phyloP scores from a whole-genome alignment of 805 yeast genomes.

The Yamadazyma kitorensis region DNA sequence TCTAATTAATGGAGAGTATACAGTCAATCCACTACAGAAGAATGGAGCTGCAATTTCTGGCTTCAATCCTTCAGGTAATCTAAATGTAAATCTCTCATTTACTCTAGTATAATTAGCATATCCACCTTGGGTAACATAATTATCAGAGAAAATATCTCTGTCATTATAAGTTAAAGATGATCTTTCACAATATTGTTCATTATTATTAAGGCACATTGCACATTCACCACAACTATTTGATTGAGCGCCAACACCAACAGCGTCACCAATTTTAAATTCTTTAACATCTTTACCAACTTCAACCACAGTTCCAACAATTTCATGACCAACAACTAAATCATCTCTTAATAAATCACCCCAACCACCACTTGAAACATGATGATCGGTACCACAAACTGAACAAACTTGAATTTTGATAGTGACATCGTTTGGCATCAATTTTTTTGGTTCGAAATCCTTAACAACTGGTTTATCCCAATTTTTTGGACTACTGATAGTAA shows the following conservation, averaged over 20 bases:
- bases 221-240: slow-evolving; percentile 60
- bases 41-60: slow-evolving; percentile 48
- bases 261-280: slow-evolving; percentile 57
- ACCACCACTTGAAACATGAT: slow-evolving; percentile 49
- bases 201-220: slow-evolving; percentile 41
- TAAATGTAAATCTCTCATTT: slow-evolving; percentile 43
- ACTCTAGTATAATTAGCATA: slow-evolving; percentile 47
- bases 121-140: slow-evolving; percentile 40
- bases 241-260: slow-evolving; percentile 81
- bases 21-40: slow-evolving; percentile 57
- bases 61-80: slow-evolving; percentile 47
- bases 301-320: slow-evolving; percentile 58
- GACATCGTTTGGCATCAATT: not conserved
- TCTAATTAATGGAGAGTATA: slow-evolving; percentile 49
- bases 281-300: slow-evolving; percentile 56
- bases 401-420: slow-evolving; percentile 24
- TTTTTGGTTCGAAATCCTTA: not conserved
- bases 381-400: slow-evolving; percentile 64
- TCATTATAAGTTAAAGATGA: slow-evolving; percentile 50
- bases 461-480: not conserved
- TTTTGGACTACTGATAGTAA: not conserved
- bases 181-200: slow-evolving; percentile 50
- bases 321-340: slow-evolving; percentile 58
- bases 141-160: slow-evolving; percentile 27
- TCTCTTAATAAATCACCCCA: slow-evolving; percentile 39